Evolutionary conservation across 257 asterid genomes (phyloP), one percentile per base, ranked within the genome.

Genomic region (Gardenia jasminoides): DNA sequence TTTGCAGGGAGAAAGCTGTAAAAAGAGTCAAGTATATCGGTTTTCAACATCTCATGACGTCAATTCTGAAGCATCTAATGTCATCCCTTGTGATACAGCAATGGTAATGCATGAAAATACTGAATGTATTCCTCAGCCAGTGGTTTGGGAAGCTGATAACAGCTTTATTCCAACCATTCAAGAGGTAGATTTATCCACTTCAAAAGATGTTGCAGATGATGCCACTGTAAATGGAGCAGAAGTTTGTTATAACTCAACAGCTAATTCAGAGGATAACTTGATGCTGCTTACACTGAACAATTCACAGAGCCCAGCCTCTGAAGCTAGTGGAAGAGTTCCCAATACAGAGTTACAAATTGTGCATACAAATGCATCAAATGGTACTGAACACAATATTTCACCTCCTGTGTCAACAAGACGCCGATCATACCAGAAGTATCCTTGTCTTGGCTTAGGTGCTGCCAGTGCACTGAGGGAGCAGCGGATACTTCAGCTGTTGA

Each of bases 11-110:
- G 98, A 95, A 88, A 86, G 84, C 86, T 87, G 75, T 67, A 85
- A 88, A 54, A 92, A 82, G 87, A 76, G 88, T 56, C 87, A 87
- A 83, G 91, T 86, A 75, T 95, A 88, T 85, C 90, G 99, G 79
- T 87, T 93, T 77, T 89, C 94, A 97, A 92, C 98, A 48, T 77
- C 97, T 82, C 77, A 93, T 67, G 89, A 90, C 88, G 83, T 83
- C 84, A 90, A 82, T 79, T 83, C 79, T 41, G 86, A 86, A 84
- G 83, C 89, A 81, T 80, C 88, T 77, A 70, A 75, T 81, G 76
- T 72, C 83, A 68, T 80, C 76, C 79, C 77, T 56, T 56, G 47
- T 76, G 84, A 82, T 79, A 69, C 77, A 54, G 87, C 86, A 76
- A 69, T 76, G 59, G 85, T 59, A 76, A 67, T 52, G 50, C 81